phyloP scores from a whole-genome alignment of 495 filamentous ascomycete genomes.

The Podospora sp. region DNA sequence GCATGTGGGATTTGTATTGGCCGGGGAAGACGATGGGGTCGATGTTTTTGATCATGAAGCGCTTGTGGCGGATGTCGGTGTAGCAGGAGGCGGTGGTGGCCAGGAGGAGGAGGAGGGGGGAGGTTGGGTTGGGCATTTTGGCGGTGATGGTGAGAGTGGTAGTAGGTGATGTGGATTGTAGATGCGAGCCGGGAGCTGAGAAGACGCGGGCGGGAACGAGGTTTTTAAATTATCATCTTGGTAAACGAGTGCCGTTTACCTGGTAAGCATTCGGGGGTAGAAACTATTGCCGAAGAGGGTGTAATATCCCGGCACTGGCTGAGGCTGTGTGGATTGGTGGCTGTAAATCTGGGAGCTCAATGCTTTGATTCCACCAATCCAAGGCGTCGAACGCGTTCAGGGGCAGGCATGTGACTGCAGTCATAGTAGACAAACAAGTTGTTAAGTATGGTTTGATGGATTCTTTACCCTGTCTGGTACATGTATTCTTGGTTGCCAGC shows the following conservation, averaged over 20 bases:
- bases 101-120: conserved; percentile 4
- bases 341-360: not conserved
- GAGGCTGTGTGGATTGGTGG: not conserved
- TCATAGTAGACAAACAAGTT: no score
- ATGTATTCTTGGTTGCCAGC: no score
- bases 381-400: not conserved
- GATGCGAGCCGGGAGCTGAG: no score
- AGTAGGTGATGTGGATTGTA: no score
- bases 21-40: conserved; percentile 42
- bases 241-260: not conserved
- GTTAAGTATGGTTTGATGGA: no score
- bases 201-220: not conserved
- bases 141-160: not conserved
- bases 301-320: not conserved
- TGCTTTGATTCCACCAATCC: not conserved
- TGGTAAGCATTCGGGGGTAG: not conserved
- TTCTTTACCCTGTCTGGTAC: no score
- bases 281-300: not conserved
- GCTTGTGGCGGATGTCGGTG: conserved; percentile 42
- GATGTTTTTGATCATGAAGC: conserved; percentile 44
- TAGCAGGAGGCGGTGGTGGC: conserved; percentile 30
- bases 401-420: no score
- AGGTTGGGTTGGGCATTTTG: not conserved
- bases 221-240: not conserved
- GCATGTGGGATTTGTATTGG: conserved; percentile 42